These are phyloP conservation scores for Pleoardoris graminearum DNA, from an alignment of 2,329 filamentous ascomycete genomes.

Conservation along the genomic window DNA sequence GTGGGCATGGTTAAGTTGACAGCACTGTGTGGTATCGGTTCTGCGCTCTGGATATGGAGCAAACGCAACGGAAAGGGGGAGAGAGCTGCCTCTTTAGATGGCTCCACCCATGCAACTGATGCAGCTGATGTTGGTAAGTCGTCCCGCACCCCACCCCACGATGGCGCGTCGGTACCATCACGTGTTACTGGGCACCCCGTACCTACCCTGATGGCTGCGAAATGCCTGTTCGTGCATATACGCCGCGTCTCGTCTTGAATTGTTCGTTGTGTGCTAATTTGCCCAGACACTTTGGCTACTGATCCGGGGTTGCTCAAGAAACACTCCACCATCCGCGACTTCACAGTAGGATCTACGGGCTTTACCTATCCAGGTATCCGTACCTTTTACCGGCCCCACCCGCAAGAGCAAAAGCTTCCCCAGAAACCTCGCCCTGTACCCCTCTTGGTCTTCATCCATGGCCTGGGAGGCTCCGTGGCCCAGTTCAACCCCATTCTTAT, in stretches of 20 bases:
- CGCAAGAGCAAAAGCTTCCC: constrained; percentile 80
- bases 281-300: constrained; percentile 55
- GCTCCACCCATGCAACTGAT: constrained; percentile 26
- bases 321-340: constrained; percentile 71
- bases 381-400: constrained; percentile 81
- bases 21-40: constrained; percentile 41
- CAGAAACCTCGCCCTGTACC: constrained; percentile 73
- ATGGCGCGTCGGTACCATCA: constrained; percentile 6
- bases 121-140: constrained; percentile 29
- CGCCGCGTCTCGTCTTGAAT: too few species aligned
- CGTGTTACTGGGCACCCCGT: neutral
- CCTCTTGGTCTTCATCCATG: constrained; percentile 87
- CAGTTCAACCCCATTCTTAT: constrained; percentile 83
- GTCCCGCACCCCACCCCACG: constrained; percentile 12
- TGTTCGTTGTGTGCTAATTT: neutral
- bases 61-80: constrained; percentile 23
- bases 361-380: constrained; percentile 75
- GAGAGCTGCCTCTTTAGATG: constrained; percentile 17
- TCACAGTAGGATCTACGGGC: constrained; percentile 66
- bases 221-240: too few species aligned
- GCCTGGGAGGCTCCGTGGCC: constrained; percentile 85
- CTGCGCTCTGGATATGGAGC: constrained; percentile 42
- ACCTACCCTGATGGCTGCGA: neutral
- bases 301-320: constrained; percentile 82
- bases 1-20: constrained; percentile 47